Base-by-base conservation (phyloP, 139 green algal genomes). In the Gonium pectorale region DNA sequence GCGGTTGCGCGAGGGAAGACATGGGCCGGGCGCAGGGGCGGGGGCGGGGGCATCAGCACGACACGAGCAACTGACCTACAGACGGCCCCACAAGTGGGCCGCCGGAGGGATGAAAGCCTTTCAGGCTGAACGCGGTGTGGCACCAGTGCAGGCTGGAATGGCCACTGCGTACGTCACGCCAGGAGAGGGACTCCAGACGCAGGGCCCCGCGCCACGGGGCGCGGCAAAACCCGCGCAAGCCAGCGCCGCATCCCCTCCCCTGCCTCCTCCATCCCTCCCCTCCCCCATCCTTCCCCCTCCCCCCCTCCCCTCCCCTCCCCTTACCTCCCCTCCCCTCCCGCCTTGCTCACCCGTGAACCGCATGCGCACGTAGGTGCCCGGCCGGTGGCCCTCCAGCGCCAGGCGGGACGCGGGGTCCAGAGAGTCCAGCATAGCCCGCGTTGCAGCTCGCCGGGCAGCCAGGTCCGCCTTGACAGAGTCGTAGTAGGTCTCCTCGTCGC, bases 301-400 rank as follows among this genome's bases (percentile, higher is more conserved):
- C 56, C 24, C 24, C 56, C 56, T 15, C 56, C 56, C 56, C 56
- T 15, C 56, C 56, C 27, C 19, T 64, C n/a, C 56, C 19, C 49
- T 56, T 56, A 64, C 24, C 22, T 31, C 24, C 6, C 9, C 9
- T 11, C 56, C n/a, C 60, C 6, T 35, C 41, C 41, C 38, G 19
- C 56, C 24, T 5, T 35, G 27, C 63, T 37, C 67, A 91, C 95
- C 93, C 80, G 79, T 89, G 79, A 99, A 93, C 15, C 92, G 83
- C 70, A 99, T 84, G 27, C 96, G 90, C 79, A 99, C 87, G 89
- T 99, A 99, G 0, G 89, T 85, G 1, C 97, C 97, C 15, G 95
- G 92, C 19, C 91, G 88, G 86, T 93, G 83, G 13, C 96, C 97
- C 88, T 98, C 97, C 93, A 99, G 93, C 17, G 90, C 77, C 7